These are phyloP conservation scores for Helminthosporium solani DNA, from an alignment of 2,329 filamentous ascomycete genomes.

Conservation along the genomic window DNA sequence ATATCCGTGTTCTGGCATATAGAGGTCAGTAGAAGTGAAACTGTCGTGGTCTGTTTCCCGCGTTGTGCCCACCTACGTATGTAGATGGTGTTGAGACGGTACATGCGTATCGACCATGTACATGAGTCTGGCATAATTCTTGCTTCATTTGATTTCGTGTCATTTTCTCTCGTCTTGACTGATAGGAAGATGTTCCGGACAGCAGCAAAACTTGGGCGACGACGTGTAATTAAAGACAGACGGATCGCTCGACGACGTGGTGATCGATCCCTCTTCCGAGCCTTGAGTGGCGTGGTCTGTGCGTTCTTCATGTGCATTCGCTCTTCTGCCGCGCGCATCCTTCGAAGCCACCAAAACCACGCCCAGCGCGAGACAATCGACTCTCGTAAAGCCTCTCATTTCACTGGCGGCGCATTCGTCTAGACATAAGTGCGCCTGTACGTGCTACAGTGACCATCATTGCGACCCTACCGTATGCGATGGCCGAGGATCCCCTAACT, in stretches of 20 bases:
- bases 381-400: background rate
- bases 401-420: background rate
- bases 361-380: conserved; percentile 8
- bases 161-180: no score
- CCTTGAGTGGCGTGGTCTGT: conserved; percentile 8
- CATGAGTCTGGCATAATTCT: no score
- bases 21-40: no score
- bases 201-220: background rate
- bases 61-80: no score
- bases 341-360: conserved; percentile 17
- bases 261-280: conserved; percentile 13
- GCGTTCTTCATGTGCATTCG: conserved; percentile 19
- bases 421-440: background rate
- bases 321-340: no score
- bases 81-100: no score
- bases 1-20: no score
- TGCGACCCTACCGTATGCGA: background rate
- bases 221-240: conserved; percentile 21
- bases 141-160: no score
- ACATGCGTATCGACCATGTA: no score
- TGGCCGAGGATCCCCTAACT: background rate
- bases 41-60: no score
- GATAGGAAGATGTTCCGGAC: background rate
- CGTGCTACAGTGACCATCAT: background rate
- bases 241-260: background rate